Percentiles rank a stretch among this genome's conserved stretches.
Evolutionary conservation across 2,329 filamentous ascomycete species (phyloP).

Genomic region (Calonectria pseudoreteaudii): DNA sequence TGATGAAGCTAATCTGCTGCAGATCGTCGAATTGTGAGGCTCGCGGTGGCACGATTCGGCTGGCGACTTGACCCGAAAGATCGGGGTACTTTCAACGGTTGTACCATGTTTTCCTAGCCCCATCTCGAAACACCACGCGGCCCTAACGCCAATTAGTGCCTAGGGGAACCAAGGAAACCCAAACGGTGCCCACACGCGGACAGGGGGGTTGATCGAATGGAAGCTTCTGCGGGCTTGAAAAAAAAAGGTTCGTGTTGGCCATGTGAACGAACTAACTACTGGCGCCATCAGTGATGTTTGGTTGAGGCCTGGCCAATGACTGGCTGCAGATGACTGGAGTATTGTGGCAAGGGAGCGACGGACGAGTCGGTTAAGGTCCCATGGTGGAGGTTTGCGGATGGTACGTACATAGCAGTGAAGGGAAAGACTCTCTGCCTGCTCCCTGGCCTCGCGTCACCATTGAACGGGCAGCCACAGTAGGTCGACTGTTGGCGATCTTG

Average conservation of each 20-base stretch:
- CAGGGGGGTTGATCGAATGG: slow-evolving; percentile 29
- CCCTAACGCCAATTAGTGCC: slow-evolving; percentile 24
- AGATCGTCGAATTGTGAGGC: slow-evolving; percentile 1
- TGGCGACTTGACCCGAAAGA: slow-evolving; percentile 17
- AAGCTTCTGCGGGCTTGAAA: slow-evolving; percentile 28
- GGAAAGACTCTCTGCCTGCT: not conserved
- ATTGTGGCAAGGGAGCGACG: not conserved
- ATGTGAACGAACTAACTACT: slow-evolving; percentile 24
- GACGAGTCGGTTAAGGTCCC: not conserved
- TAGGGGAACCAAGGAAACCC: slow-evolving; percentile 27
- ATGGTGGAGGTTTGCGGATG: not conserved
- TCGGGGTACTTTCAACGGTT: slow-evolving; percentile 25
- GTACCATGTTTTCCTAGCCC: slow-evolving; percentile 24
- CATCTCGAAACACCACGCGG: slow-evolving; percentile 31
- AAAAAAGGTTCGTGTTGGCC: slow-evolving; percentile 20
- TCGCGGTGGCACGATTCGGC: not conserved
- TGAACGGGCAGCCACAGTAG: slow-evolving; percentile 14
- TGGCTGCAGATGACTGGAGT: not conserved
- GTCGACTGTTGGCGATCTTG: slow-evolving; percentile 10
- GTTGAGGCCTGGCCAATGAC: not conserved
- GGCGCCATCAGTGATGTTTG: slow-evolving; percentile 20
- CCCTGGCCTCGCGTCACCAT: slow-evolving; percentile 18
- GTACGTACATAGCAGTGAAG: not conserved
- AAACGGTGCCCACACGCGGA: slow-evolving; percentile 30
- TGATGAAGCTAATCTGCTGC: slow-evolving; percentile 13